phyloP scores from a whole-genome alignment of 495 filamentous ascomycete genomes.

The Hyaloscypha bicolor region DNA sequence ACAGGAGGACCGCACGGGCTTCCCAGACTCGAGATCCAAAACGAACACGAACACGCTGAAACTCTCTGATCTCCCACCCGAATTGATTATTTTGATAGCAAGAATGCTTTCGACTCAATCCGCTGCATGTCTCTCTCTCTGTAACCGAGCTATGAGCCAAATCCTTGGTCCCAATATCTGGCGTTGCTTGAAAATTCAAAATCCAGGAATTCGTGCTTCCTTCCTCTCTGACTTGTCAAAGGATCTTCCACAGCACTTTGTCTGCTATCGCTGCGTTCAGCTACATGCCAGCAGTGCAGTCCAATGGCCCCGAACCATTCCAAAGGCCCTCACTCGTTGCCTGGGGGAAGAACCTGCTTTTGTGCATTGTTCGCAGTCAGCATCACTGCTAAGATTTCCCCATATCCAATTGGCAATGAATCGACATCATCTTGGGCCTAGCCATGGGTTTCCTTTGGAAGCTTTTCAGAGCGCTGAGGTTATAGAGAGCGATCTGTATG shows the following conservation, averaged over 20 bases:
- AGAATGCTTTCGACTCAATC: constrained; percentile 20
- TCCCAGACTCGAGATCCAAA: too few species aligned
- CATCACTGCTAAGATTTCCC: constrained; percentile 20
- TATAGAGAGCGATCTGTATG: constrained; percentile 2
- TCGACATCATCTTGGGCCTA: constrained; percentile 21
- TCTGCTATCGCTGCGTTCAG: constrained; percentile 21
- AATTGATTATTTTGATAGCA: constrained; percentile 22
- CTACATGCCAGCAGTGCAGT: constrained; percentile 26
- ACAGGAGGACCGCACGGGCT: too few species aligned
- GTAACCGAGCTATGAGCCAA: constrained; percentile 17
- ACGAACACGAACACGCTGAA: constrained; percentile 1
- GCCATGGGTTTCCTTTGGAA: constrained; percentile 25
- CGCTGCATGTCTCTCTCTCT: constrained; percentile 24
- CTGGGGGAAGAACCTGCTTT: constrained; percentile 5
- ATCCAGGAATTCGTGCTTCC: constrained; percentile 6
- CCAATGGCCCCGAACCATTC: constrained; percentile 16
- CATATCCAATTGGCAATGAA: constrained; percentile 29
- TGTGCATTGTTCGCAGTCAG: constrained; percentile 10
- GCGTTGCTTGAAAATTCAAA: constrained; percentile 14
- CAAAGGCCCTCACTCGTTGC: constrained; percentile 12
- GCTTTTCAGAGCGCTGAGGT: constrained; percentile 23
- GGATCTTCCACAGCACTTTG: constrained; percentile 24
- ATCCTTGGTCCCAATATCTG: constrained; percentile 19
- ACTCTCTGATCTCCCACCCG: constrained; percentile 23
- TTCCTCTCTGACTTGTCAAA: constrained; percentile 25